Base-by-base conservation (phyloP, 208 protist species). In the Leishmania lainsoni region DNA sequence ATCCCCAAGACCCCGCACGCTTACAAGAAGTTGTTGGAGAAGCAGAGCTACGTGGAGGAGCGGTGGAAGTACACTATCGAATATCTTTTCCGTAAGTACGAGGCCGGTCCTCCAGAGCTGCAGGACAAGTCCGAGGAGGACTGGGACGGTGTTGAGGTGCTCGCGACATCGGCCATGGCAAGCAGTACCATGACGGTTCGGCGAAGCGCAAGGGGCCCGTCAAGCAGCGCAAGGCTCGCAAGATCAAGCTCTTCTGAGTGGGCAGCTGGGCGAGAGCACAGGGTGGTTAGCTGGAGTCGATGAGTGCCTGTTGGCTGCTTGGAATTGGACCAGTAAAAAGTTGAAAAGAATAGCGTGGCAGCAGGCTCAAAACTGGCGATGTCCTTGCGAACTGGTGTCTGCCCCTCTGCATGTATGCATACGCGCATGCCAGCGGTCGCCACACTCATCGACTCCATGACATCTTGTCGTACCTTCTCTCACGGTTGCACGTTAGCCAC, bases 11-110 rank as follows among this genome's bases (percentile, higher is more conserved):
- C 86, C 42, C 83, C 66, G 56, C 81, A 91, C 65, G 93, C 94
- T 58, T 96, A 97, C 86, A 86, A 91, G 79, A 96, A 96, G 78
- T 61, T 98, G 42, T 56, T 97, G 52, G 91, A 94, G 78, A 94
- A 95, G 85, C 93, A 98, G 82, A 90, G 87, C 79, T 98, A 94
- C 83, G 86, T 91, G 48, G 95, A 98, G 85, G 93, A 98, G 89
- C 81, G 91, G 45, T 98, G 95, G 93, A 94, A 93, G 83, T 98
- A 97, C 87, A 87, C 92, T 2, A 95, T 98, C 29, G 95, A 98
- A 78, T 97, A 95, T 70, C 85, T 98, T 26, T 98, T 97, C 69
- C 89, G 93, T n/a, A 89, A 93, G 75, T 96, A 98, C 83, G 92
- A 93, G 79, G 87, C 75, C 6, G 93, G 92, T 26, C 95, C 95